phyloP scores from a whole-genome alignment of 345 rosid genomes.

The Gossypium longicalyx region DNA sequence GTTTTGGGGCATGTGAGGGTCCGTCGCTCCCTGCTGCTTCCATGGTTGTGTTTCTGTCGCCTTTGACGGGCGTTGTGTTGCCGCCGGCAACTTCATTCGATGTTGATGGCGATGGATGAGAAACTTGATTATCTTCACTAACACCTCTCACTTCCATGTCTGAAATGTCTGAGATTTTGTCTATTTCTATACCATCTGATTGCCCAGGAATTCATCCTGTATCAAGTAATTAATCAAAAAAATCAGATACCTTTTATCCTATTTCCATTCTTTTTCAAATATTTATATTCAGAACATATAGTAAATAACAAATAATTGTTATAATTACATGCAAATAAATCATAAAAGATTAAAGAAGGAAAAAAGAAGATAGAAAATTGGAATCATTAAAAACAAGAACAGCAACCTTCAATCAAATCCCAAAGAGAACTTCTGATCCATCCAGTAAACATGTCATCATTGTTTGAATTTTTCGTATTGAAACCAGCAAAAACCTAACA shows the following conservation, averaged over 20 bases:
- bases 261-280: neutral
- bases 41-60: slow-evolving; percentile 36
- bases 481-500: neutral
- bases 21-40: slow-evolving; percentile 31
- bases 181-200: slow-evolving; percentile 16
- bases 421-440: neutral
- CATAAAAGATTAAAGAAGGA: too few relatives aligned
- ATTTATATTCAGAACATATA: neutral
- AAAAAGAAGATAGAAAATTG: neutral
- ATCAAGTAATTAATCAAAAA: neutral
- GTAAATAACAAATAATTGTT: neutral
- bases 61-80: slow-evolving; percentile 8
- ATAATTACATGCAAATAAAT: neutral
- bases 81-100: neutral
- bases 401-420: neutral
- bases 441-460: neutral
- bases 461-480: neutral
- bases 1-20: slow-evolving; percentile 8
- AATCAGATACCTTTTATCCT: neutral
- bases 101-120: slow-evolving; percentile 5
- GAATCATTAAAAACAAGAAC: neutral
- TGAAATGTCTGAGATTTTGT: slow-evolving; percentile 11
- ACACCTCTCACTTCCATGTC: slow-evolving; percentile 29
- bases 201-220: slow-evolving; percentile 19
- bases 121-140: slow-evolving; percentile 4